These are phyloP conservation scores for Megacollybia marginata DNA, from an alignment of 768 basidiomycete genomes.

Conservation along the genomic window DNA sequence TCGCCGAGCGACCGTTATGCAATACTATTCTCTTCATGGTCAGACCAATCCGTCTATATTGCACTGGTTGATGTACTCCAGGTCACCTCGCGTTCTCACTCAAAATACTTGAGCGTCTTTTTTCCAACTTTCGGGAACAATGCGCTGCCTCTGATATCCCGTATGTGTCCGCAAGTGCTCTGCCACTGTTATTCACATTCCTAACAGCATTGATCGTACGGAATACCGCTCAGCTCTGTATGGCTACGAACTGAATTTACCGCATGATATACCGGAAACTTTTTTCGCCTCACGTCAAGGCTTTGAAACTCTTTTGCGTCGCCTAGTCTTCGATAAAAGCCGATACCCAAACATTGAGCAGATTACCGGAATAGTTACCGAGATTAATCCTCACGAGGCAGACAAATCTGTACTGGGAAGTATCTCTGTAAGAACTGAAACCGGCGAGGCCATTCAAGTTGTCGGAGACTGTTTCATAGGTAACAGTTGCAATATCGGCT, in stretches of 20 bases:
- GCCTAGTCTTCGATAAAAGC: constrained; percentile 13
- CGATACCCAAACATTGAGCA: constrained; percentile 12
- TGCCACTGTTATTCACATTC: too few relatives aligned
- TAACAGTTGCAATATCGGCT: background rate
- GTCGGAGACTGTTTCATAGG: constrained; percentile 9
- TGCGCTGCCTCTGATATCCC: too few relatives aligned
- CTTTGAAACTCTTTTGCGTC: constrained; percentile 4
- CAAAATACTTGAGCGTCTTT: constrained; percentile 7
- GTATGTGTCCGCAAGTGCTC: constrained; percentile 1
- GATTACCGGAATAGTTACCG: constrained; percentile 19
- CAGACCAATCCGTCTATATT: background rate
- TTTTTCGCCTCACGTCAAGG: constrained; percentile 5
- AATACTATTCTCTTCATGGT: constrained; percentile 19
- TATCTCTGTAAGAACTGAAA: constrained; percentile 9
- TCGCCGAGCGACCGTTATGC: constrained; percentile 12
- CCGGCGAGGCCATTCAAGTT: constrained; percentile 5
- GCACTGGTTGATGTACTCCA: background rate
- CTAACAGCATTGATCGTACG: too few relatives aligned
- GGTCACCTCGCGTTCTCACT: constrained; percentile 2
- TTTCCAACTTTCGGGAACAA: constrained; percentile 16
- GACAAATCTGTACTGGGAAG: too few relatives aligned
- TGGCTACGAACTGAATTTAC: background rate
- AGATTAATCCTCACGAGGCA: constrained; percentile 10
- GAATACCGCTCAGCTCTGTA: too few relatives aligned
- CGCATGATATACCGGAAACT: constrained; percentile 9